Evolutionary conservation across 2,329 filamentous ascomycete species (phyloP).

Genomic region (Tolypocladium guangdongense): DNA sequence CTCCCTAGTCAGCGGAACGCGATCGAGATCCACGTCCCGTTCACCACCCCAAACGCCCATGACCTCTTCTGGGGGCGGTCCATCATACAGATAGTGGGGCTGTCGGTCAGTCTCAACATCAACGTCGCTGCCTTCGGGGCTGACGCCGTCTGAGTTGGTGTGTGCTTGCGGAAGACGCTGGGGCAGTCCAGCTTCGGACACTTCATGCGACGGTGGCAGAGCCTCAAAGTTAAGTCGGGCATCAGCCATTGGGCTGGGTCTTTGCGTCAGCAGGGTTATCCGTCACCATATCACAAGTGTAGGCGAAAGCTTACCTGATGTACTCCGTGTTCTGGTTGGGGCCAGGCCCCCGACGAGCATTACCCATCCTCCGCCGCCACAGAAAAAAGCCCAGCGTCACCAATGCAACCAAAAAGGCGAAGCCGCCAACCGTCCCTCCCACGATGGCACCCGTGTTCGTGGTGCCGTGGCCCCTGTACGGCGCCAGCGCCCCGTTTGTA

Average conservation of each 20-base stretch:
- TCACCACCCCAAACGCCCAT: constrained; percentile 12
- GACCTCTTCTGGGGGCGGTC: constrained; percentile 1
- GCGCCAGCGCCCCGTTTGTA: constrained; percentile 13
- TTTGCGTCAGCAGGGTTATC: constrained; percentile 7
- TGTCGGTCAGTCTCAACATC: background rate
- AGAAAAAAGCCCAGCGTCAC: constrained; percentile 31
- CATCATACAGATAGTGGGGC: background rate
- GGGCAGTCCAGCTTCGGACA: constrained; percentile 8
- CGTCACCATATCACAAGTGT: background rate
- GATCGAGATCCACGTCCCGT: constrained; percentile 19
- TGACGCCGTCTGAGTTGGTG: constrained; percentile 4
- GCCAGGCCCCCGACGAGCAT: constrained; percentile 31
- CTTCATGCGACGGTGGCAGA: constrained; percentile 15
- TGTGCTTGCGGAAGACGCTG: constrained; percentile 5
- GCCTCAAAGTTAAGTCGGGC: constrained; percentile 15
- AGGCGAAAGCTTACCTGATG: constrained; percentile 23
- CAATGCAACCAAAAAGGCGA: constrained; percentile 33
- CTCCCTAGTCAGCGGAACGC: constrained; percentile 27
- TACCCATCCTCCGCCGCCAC: constrained; percentile 30
- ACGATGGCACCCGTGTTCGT: constrained; percentile 38
- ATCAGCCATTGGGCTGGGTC: constrained; percentile 16
- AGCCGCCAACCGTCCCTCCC: constrained; percentile 41
- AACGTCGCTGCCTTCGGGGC: background rate
- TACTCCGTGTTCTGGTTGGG: constrained; percentile 25
- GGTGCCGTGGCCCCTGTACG: constrained; percentile 16